Conservation (phyloP, 2,329 filamentous ascomycete genomes). For the Fusarium sp. region DNA sequence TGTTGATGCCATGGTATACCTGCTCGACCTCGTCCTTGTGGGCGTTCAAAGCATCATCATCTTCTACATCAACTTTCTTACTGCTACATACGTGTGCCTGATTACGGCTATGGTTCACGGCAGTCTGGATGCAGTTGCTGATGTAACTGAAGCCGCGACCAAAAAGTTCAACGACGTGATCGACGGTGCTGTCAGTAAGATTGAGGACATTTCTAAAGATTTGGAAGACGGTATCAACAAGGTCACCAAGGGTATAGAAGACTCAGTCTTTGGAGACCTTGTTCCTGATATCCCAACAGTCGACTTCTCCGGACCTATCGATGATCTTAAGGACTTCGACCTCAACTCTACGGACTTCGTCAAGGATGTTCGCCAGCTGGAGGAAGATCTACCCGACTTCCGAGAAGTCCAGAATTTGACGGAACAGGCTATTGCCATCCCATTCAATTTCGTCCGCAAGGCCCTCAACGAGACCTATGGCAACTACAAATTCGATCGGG, state of each 20-base stretch:
- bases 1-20: conserved; percentile 82
- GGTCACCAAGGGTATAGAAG: conserved; percentile 61
- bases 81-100: conserved; percentile 90
- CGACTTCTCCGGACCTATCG: conserved; percentile 75
- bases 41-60: conserved; percentile 89
- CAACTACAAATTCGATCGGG: conserved; percentile 82
- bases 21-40: conserved; percentile 84
- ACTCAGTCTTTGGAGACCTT: conserved; percentile 66
- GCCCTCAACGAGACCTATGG: conserved; percentile 80
- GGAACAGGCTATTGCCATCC: conserved; percentile 78
- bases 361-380: conserved; percentile 78
- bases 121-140: conserved; percentile 77
- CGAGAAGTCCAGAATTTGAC: conserved; percentile 87
- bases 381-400: conserved; percentile 86
- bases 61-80: conserved; percentile 93
- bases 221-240: conserved; percentile 64
- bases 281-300: conserved; percentile 65
- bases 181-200: conserved; percentile 68
- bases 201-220: conserved; percentile 71
- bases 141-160: conserved; percentile 68
- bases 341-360: conserved; percentile 78
- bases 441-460: conserved; percentile 84
- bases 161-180: conserved; percentile 65
- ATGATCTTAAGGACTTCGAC: conserved; percentile 77
- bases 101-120: conserved; percentile 87